phyloP scores from a whole-genome alignment of 1,284 basidiomycete species.

The Apiotrichum veenhuisii region DNA sequence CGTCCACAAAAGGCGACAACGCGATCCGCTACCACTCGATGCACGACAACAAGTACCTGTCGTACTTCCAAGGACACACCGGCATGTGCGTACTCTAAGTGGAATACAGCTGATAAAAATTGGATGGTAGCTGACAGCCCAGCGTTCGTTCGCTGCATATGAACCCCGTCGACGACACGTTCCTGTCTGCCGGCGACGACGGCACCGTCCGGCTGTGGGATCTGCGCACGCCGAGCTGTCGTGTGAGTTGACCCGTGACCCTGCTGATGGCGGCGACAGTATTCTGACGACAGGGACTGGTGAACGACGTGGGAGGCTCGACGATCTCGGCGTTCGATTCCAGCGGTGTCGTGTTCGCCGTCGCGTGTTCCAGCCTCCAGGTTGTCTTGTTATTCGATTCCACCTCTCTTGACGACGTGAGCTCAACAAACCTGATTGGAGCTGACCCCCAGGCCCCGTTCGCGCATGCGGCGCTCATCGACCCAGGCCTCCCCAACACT shows the following conservation, averaged over 20 bases:
- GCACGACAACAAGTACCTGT: conserved; percentile 92
- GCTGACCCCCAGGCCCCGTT: conserved; percentile 64
- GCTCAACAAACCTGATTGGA: conserved; percentile 6
- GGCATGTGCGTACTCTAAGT: conserved; percentile 58
- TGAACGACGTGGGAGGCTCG: conserved; percentile 56
- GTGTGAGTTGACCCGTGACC: conserved; percentile 44
- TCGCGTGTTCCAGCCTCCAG: conserved; percentile 75
- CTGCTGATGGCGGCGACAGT: no score
- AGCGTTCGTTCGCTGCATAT: conserved; percentile 86
- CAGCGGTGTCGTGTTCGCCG: conserved; percentile 84
- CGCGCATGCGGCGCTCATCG: conserved; percentile 68
- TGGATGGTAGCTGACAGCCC: neutral
- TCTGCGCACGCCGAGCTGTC: conserved; percentile 70
- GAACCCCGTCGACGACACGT: conserved; percentile 88
- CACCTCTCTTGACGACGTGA: conserved; percentile 74
- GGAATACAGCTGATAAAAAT: no score
- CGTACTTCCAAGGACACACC: conserved; percentile 94
- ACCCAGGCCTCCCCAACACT: conserved; percentile 66
- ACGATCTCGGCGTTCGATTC: conserved; percentile 88
- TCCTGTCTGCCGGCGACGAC: conserved; percentile 90
- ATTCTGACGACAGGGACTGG: conserved; percentile 42
- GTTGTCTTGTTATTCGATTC: conserved; percentile 85
- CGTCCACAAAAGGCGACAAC: conserved; percentile 86
- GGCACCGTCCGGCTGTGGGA: conserved; percentile 98
- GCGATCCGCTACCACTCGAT: conserved; percentile 91